These are phyloP conservation scores for Gnetum montanum DNA, from an alignment of 75 land plant genomes.

Conservation along the genomic window DNA sequence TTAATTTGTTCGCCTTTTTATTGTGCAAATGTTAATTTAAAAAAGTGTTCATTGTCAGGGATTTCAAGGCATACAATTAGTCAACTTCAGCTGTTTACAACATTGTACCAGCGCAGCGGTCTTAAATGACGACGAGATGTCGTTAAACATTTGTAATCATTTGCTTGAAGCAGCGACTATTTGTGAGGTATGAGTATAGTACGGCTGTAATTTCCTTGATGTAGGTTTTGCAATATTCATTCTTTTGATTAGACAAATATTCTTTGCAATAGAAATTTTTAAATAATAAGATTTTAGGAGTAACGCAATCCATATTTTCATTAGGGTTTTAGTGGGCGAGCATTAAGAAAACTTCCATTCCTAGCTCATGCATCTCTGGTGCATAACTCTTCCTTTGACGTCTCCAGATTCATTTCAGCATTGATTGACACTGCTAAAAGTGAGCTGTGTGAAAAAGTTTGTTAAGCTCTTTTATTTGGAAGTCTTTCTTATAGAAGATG, in stretches of 20 bases:
- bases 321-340: conserved; percentile 80
- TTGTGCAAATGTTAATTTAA: background rate
- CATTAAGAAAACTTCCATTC: conserved; percentile 86
- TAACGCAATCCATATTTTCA: conserved; percentile 2
- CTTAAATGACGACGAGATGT: background rate
- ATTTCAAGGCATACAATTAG: background rate
- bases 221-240: background rate
- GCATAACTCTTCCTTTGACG: conserved; percentile 20
- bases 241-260: background rate
- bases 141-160: conserved; percentile 15
- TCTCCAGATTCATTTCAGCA: conserved; percentile 33
- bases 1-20: background rate
- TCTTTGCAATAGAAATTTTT: no score
- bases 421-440: conserved; percentile 52
- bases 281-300: no score
- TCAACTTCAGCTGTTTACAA: background rate
- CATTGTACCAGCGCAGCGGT: background rate
- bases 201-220: background rate
- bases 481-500: no score
- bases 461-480: no score
- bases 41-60: background rate
- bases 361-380: conserved; percentile 58
- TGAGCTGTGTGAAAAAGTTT: conserved; percentile 45
- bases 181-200: conserved; percentile 36
- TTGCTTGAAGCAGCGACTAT: conserved; percentile 55